Evolutionary conservation across 768 basidiomycete species (phyloP).

Genomic region (Heimioporus sp.): DNA sequence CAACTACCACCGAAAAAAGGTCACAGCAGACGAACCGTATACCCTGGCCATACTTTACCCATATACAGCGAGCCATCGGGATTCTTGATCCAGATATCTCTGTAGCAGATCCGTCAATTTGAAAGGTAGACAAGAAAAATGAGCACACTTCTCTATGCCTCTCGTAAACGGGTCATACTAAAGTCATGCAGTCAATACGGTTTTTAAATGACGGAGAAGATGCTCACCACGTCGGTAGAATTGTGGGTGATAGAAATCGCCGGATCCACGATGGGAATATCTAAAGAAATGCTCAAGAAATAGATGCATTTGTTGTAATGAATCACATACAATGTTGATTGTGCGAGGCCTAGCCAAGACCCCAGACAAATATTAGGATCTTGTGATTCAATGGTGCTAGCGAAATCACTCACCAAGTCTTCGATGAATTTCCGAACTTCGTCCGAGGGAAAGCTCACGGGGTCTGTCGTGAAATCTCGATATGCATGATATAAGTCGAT

Average conservation of each 20-base stretch:
- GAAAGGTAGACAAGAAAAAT: background rate
- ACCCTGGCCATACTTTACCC: conserved; percentile 77
- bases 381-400: background rate
- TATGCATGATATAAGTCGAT: conserved; percentile 71
- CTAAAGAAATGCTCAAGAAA: conserved; percentile 24
- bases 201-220: background rate
- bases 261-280: conserved; percentile 70
- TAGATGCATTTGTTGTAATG: background rate
- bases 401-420: conserved; percentile 45
- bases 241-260: conserved; percentile 56
- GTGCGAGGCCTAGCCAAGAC: conserved; percentile 10
- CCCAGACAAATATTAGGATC: background rate
- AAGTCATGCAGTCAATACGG: background rate
- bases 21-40: conserved; percentile 45
- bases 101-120: conserved; percentile 19
- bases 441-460: conserved; percentile 55
- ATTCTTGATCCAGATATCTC: conserved; percentile 69
- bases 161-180: conserved; percentile 66
- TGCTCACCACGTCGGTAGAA: conserved; percentile 56
- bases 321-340: conserved; percentile 20
- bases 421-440: conserved; percentile 50
- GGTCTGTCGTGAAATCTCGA: conserved; percentile 67
- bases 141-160: conserved; percentile 53
- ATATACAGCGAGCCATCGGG: conserved; percentile 68
- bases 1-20: background rate